These are phyloP conservation scores for Daldinia sp. DNA, from an alignment of 2,329 filamentous ascomycete genomes.

Conservation along the genomic window DNA sequence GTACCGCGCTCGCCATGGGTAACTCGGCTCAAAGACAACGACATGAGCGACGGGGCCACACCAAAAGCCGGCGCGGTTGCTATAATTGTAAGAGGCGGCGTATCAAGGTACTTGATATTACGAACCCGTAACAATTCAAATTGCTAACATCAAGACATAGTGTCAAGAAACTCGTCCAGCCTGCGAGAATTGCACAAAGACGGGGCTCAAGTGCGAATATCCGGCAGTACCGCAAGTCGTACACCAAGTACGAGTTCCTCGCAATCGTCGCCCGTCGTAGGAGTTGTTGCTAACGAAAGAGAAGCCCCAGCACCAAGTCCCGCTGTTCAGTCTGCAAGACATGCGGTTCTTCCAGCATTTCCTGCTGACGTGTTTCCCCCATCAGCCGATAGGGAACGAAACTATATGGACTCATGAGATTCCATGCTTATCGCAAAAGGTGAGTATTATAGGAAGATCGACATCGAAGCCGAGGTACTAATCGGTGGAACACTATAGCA, in stretches of 20 bases:
- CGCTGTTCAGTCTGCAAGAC: slow-evolving; percentile 67
- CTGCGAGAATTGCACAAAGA: slow-evolving; percentile 70
- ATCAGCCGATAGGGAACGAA: slow-evolving; percentile 71
- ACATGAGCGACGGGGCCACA: slow-evolving; percentile 67
- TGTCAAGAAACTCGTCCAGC: slow-evolving; percentile 72
- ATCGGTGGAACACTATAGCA: slow-evolving; percentile 27
- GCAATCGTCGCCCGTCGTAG: slow-evolving; percentile 17
- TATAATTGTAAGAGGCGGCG: slow-evolving; percentile 73
- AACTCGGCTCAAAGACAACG: slow-evolving; percentile 48
- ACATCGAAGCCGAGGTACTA: neutral
- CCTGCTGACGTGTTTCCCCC: slow-evolving; percentile 66
- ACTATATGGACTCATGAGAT: slow-evolving; percentile 73
- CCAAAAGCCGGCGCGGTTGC: slow-evolving; percentile 71
- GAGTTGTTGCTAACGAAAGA: slow-evolving; percentile 28
- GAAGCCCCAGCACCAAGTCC: slow-evolving; percentile 65
- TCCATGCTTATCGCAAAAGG: slow-evolving; percentile 71
- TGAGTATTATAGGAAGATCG: slow-evolving; percentile 48
- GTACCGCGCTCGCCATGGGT: slow-evolving; percentile 18
- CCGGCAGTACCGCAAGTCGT: slow-evolving; percentile 59
- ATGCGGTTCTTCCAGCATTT: slow-evolving; percentile 77
- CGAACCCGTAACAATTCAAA: neutral
- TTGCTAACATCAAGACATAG: slow-evolving; percentile 46
- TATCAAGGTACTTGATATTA: slow-evolving; percentile 61
- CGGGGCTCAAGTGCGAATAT: slow-evolving; percentile 70
- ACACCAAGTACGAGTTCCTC: slow-evolving; percentile 54